Percentiles rank a stretch among this genome's conserved stretches.
Conservation (phyloP, 2,329 filamentous ascomycete genomes). For the Chaetoscypha palmicola region DNA sequence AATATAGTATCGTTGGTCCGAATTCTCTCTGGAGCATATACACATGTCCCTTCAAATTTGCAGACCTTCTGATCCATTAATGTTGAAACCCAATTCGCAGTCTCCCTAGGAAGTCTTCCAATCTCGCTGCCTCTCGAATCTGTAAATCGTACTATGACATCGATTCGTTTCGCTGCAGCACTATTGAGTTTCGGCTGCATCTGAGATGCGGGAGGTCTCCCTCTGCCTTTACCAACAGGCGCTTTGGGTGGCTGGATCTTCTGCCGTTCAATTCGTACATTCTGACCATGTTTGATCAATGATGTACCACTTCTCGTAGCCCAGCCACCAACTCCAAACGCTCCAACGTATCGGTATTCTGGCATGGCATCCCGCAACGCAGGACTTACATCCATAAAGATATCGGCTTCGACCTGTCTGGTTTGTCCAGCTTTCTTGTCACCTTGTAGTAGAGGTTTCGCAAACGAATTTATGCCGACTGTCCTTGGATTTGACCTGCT, state of each 20-base stretch:
- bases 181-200: slow-evolving; percentile 28
- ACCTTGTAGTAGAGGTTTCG: slow-evolving; percentile 15
- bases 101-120: slow-evolving; percentile 78
- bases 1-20: slow-evolving; percentile 93
- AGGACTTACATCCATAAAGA: neutral
- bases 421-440: slow-evolving; percentile 29
- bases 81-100: slow-evolving; percentile 84
- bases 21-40: slow-evolving; percentile 79
- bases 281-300: slow-evolving; percentile 72
- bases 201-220: slow-evolving; percentile 30
- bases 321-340: slow-evolving; percentile 89
- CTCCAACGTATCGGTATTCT: slow-evolving; percentile 70
- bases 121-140: slow-evolving; percentile 73
- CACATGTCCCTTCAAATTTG: slow-evolving; percentile 77
- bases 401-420: slow-evolving; percentile 20
- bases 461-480: slow-evolving; percentile 24
- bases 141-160: slow-evolving; percentile 88
- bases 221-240: slow-evolving; percentile 38
- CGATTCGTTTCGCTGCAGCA: slow-evolving; percentile 56
- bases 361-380: slow-evolving; percentile 34
- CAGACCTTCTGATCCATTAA: slow-evolving; percentile 87
- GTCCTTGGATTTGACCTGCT: slow-evolving; percentile 9
- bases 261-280: slow-evolving; percentile 79
- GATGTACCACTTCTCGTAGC: slow-evolving; percentile 74
- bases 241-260: slow-evolving; percentile 51